phyloP scores from a whole-genome alignment of 768 basidiomycete species.

The Naematelia encephala region DNA sequence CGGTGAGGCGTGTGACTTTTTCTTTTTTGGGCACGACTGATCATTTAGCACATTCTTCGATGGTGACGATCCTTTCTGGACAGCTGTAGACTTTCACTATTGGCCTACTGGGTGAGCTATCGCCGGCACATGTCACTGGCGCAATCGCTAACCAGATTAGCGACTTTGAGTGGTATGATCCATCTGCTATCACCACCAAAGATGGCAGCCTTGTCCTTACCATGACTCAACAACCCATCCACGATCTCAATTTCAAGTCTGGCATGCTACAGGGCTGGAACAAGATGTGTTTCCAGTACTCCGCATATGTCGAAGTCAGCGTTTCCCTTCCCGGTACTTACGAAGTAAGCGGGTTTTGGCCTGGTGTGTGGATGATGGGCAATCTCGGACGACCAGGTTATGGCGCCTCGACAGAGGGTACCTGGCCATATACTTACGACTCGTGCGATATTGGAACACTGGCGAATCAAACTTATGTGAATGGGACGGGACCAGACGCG shows the following conservation, averaged over 20 bases:
- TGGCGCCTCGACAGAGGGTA: constrained; percentile 83
- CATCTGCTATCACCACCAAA: constrained; percentile 59
- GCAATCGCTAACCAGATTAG: constrained; percentile 11
- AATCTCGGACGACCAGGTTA: constrained; percentile 85
- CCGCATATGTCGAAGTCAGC: constrained; percentile 73
- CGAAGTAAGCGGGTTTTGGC: constrained; percentile 59
- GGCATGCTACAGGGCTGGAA: constrained; percentile 74
- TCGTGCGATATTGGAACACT: constrained; percentile 82
- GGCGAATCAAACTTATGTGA: constrained; percentile 36
- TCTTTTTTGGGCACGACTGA: background rate
- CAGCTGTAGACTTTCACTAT: constrained; percentile 77
- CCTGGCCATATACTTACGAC: constrained; percentile 81
- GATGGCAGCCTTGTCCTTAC: constrained; percentile 78
- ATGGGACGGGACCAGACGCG: constrained; percentile 30
- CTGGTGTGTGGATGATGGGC: constrained; percentile 81
- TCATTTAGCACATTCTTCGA: constrained; percentile 44
- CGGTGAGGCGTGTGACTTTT: constrained; percentile 24
- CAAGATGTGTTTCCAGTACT: constrained; percentile 83
- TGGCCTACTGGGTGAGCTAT: constrained; percentile 56
- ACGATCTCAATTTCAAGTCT: constrained; percentile 75
- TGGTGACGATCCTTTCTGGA: constrained; percentile 81
- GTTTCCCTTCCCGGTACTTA: constrained; percentile 47
- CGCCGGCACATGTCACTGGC: background rate
- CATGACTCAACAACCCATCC: constrained; percentile 64
- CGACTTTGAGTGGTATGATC: constrained; percentile 70